Base-by-base conservation (phyloP, 2,329 filamentous ascomycete genomes). In the Aureobasidium sp. region DNA sequence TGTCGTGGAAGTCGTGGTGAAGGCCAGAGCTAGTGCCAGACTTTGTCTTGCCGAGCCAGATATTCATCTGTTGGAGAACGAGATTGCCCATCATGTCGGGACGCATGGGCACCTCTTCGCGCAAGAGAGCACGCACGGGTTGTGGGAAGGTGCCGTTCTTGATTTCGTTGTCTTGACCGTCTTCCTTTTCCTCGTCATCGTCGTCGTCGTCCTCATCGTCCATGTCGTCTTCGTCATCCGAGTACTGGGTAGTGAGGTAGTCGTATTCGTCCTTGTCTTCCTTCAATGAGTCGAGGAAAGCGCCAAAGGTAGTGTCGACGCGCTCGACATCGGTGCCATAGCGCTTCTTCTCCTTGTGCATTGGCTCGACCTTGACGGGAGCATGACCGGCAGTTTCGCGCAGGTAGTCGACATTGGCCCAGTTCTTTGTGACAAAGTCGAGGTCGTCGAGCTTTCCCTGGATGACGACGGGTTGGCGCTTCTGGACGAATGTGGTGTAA, bases 1-100 rank as follows among this genome's bases (percentile, higher is more conserved):
- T 60, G 23, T 60, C 58, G n/a, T 60, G 58, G 49, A 60, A 60
- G 27, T 60, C 58, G 21, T 60, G 58, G 47, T 60, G 58, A 3
- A 60, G 23, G 7, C 58, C 58, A 2, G 58, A 60, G 25, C 47
- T 53, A 15, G 58, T 51, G 37, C 58, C 58, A 4, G 37, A n/a
- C 13, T 45, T 54, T 31, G 38, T 54, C 40, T 54, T 60, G 25
- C 58, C 58, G 13, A 60, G 38, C 58, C 58, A 60, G 4, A 60
- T 38, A 38, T 60, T 60, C 58, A 60, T 60, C 31, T 60, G 58
- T 38, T 60, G 58, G 9, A 60, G 27, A 11, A 54, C 58, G 19
- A 60, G 58, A n/a, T 60, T 60, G 31, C 58, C 58, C 58, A 60
- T 60, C 8, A 60, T 5, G 1, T 37, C 21, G 9, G 58, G 58